Evolutionary conservation across 73 alveolate genomes (phyloP).

Genomic region (Loxodes magnus): DNA sequence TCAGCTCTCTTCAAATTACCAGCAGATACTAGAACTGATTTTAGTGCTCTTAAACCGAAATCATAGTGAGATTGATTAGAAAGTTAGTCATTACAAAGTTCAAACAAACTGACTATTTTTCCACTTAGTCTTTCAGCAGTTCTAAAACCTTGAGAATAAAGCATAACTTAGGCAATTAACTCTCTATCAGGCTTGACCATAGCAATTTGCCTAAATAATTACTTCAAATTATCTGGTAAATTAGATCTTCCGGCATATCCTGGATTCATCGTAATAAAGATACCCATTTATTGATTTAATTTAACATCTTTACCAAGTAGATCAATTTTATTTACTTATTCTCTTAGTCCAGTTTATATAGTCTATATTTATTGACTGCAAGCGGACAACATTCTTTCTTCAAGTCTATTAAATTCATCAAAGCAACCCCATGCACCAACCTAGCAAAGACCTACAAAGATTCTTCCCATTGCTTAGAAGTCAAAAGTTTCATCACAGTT

Average conservation of each 20-base stretch:
- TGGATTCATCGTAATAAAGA: conserved; percentile 99
- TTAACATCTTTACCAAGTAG: conserved; percentile 92
- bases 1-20: conserved; percentile 95
- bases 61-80: conserved; percentile 98
- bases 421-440: conserved; percentile 99
- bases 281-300: conserved; percentile 95
- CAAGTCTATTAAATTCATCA: conserved; percentile 94
- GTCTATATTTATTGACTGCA: conserved; percentile 92
- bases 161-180: conserved; percentile 96
- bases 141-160: conserved; percentile 96
- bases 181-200: conserved; percentile 99
- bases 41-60: conserved; percentile 98
- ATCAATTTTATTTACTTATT: conserved; percentile 82
- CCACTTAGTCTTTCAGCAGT: conserved; percentile 97
- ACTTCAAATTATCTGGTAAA: conserved; percentile 97
- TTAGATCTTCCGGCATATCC: conserved; percentile 99
- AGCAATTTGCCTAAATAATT: conserved; percentile 98
- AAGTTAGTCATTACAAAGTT: conserved; percentile 81
- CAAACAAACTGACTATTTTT: conserved; percentile 92
- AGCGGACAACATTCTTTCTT: conserved; percentile 98
- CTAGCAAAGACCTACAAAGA: conserved; percentile 97
- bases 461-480: conserved; percentile 99
- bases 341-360: conserved; percentile 96
- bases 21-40: conserved; percentile 89
- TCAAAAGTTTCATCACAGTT: conserved; percentile 99